phyloP scores from a whole-genome alignment of 306 rosid species.

The Gillenia trifoliata region DNA sequence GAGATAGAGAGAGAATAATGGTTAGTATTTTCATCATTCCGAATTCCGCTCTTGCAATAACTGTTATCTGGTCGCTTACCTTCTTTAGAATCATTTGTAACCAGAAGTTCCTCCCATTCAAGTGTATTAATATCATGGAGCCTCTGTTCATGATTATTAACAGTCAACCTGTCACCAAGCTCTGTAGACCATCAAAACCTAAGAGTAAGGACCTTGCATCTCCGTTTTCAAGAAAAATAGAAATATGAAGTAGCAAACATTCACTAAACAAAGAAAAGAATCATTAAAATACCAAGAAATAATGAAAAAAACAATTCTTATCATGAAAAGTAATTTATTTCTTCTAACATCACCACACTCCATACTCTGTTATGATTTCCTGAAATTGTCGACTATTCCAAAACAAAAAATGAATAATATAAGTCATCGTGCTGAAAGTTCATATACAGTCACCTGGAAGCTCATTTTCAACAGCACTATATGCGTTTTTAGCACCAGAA shows the following conservation, averaged over 20 bases:
- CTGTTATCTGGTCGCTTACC: conserved; percentile 43
- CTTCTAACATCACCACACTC: conserved; percentile 9
- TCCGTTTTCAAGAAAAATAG: conserved; percentile 19
- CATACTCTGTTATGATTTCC: not conserved
- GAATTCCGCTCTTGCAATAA: conserved; percentile 10
- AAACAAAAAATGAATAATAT: not conserved
- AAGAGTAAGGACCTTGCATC: conserved; percentile 18
- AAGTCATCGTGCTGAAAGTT: conserved; percentile 18
- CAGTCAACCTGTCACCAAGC: conserved; percentile 31
- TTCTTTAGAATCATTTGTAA: conserved; percentile 48
- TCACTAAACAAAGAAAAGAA: not conserved
- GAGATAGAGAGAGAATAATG: conserved; percentile 13
- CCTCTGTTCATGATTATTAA: conserved; percentile 50
- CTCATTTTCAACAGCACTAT: conserved; percentile 46
- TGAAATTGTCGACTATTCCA: conserved; percentile 1
- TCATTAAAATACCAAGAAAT: not conserved
- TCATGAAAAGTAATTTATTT: not conserved
- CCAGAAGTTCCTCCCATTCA: conserved; percentile 96
- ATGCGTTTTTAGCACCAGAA: conserved; percentile 48
- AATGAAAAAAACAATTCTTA: not conserved
- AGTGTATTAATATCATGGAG: conserved; percentile 95
- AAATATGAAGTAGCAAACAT: conserved; percentile 1
- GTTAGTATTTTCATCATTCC: conserved; percentile 18
- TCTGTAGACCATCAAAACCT: conserved; percentile 43
- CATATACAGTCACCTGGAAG: conserved; percentile 23